These are phyloP conservation scores for Phlyctochytrium planicorne DNA, from an alignment of 192 early-diverging fungal species.

Conservation along the genomic window DNA sequence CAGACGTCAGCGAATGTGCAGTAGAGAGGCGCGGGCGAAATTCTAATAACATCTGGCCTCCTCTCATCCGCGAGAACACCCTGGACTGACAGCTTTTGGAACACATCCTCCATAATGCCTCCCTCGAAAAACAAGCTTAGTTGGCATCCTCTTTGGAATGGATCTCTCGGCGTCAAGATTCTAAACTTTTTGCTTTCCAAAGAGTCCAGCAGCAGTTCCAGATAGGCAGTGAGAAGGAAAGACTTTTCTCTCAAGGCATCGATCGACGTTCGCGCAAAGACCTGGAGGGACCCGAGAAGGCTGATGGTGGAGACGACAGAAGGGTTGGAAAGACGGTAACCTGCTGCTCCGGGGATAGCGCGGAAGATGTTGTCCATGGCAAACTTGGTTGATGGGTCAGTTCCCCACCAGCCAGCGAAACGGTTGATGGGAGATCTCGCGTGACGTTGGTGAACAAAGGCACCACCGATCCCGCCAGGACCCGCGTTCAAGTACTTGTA, in stretches of 20 bases:
- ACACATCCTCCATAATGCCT: constrained; percentile 62
- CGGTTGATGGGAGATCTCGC: constrained; percentile 28
- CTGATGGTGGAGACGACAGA: constrained; percentile 70
- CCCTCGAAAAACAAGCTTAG: constrained; percentile 67
- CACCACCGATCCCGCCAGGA: constrained; percentile 87
- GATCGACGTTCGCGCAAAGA: constrained; percentile 76
- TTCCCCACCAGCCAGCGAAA: constrained; percentile 93
- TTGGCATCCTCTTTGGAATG: constrained; percentile 79
- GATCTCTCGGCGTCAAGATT: constrained; percentile 81
- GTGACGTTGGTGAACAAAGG: constrained; percentile 81
- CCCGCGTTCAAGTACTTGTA: constrained; percentile 99
- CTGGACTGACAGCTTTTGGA: constrained; percentile 53
- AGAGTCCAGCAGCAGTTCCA: constrained; percentile 69
- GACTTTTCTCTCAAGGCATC: constrained; percentile 73
- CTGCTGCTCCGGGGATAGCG: constrained; percentile 76
- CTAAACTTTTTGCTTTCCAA: constrained; percentile 39
- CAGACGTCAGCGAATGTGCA: constrained; percentile 83
- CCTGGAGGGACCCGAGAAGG: constrained; percentile 75
- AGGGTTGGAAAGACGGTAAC: constrained; percentile 89
- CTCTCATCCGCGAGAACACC: constrained; percentile 88
- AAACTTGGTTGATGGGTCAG: constrained; percentile 79
- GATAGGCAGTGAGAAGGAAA: constrained; percentile 74
- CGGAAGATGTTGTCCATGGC: constrained; percentile 83
- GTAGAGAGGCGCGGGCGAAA: constrained; percentile 90
- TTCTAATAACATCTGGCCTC: constrained; percentile 85